Percentiles rank a stretch among this genome's conserved stretches.
phyloP scores from a whole-genome alignment of 75 land plant genomes.

The Azolla pinnata region DNA sequence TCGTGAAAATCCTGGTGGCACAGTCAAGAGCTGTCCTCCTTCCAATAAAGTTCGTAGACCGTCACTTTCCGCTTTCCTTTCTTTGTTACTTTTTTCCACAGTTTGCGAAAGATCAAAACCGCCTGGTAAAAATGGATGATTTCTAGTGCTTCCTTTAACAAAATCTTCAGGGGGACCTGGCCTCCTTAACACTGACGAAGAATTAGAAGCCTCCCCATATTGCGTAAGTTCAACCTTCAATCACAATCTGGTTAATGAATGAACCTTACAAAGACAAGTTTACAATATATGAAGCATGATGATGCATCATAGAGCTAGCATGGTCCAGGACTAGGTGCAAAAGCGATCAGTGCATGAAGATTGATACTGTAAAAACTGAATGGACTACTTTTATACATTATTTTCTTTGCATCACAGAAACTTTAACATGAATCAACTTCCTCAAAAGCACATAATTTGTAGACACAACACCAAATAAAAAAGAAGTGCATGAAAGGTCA shows the following conservation, averaged over 20 bases:
- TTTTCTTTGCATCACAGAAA: too few relatives aligned
- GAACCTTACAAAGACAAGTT: slow-evolving; percentile 3
- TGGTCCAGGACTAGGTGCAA: too few relatives aligned
- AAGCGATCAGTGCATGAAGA: too few relatives aligned
- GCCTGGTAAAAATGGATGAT: slow-evolving; percentile 89
- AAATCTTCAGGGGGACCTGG: slow-evolving; percentile 83
- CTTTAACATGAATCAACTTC: too few relatives aligned
- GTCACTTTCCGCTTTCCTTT: slow-evolving; percentile 60
- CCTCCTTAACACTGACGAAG: slow-evolving; percentile 53
- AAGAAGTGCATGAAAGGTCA: not conserved
- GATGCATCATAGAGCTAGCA: too few relatives aligned
- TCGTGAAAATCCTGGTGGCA: slow-evolving; percentile 70
- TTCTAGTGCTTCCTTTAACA: slow-evolving; percentile 79
- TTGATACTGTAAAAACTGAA: too few relatives aligned
- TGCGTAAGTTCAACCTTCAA: slow-evolving; percentile 53
- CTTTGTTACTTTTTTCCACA: slow-evolving; percentile 38
- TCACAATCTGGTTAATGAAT: not conserved
- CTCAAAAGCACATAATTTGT: not conserved
- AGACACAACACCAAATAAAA: not conserved
- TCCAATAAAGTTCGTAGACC: slow-evolving; percentile 65
- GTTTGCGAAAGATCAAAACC: slow-evolving; percentile 63
- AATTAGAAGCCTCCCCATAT: slow-evolving; percentile 41
- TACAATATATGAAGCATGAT: not conserved
- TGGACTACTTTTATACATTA: too few relatives aligned
- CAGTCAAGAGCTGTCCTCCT: slow-evolving; percentile 52